Evolutionary conservation across 23 red algal species (phyloP), one percentile per base, ranked within the genome.

Genomic region (Gracilaria vermiculophylla): DNA sequence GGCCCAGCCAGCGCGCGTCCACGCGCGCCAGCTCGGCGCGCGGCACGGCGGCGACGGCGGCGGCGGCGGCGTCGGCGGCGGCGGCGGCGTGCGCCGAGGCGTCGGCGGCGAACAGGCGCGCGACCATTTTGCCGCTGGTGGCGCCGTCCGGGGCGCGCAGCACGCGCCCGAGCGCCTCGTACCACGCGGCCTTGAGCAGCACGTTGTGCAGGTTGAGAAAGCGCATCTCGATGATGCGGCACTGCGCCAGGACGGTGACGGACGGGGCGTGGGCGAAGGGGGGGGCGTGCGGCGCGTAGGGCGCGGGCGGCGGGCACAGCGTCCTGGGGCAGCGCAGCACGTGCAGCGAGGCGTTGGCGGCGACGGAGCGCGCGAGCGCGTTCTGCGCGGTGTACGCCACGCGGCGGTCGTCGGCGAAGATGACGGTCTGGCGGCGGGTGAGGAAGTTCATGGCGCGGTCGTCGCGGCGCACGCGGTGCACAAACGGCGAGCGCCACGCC

Each of bases 51-150:
- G n/a, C n/a, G n/a, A n/a, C n/a, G n/a, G n/a, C n/a, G n/a, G n/a
- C n/a, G n/a, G n/a, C n/a, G n/a, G n/a, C n/a, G n/a, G n/a, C n/a
- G n/a, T n/a, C n/a, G n/a, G n/a, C n/a, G n/a, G n/a, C n/a, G n/a
- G n/a, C n/a, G n/a, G n/a, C n/a, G n/a, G n/a, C n/a, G n/a, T n/a
- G n/a, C n/a, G n/a, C n/a, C n/a, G n/a, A n/a, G 5, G 76, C 70
- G 8, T 25, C 49, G 28, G 9, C 29, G 50, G 55, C 2, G 42
- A 94, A 94, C 53, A 94, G 47, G 31, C 65, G 49, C 34, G 53
- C 47, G 4, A 95, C 75, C 86, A 95, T 95, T 78, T 95, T 95
- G 16, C 93, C 93, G 55, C 85, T 78, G 39, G 87, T 82, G 24
- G 76, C 83, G 40, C 62, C 67, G 31, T 81, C 77, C 1, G 69